Percentiles rank a stretch among this genome's conserved stretches.
Evolutionary conservation across 257 asterid species (phyloP).

Genomic region (Solanum phureja): DNA sequence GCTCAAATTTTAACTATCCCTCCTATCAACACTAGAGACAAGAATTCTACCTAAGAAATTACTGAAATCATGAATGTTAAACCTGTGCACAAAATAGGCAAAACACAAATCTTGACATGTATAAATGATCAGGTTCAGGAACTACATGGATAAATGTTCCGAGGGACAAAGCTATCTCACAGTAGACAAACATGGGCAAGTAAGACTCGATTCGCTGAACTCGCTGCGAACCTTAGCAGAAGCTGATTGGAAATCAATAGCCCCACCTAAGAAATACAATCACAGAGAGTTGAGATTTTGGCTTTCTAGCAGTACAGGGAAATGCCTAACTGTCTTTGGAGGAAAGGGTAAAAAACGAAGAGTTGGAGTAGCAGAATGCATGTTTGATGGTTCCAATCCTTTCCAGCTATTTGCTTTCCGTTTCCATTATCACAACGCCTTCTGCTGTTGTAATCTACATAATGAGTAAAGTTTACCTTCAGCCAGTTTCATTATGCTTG

Average conservation of each 20-base stretch:
- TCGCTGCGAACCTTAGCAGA: slow-evolving; percentile 37
- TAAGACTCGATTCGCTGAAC: slow-evolving; percentile 31
- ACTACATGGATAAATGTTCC: slow-evolving; percentile 67
- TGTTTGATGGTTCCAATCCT: slow-evolving; percentile 36
- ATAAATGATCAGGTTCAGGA: slow-evolving; percentile 38
- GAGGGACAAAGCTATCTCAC: slow-evolving; percentile 37
- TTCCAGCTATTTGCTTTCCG: slow-evolving; percentile 62
- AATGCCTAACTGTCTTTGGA: slow-evolving; percentile 44
- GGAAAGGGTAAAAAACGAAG: slow-evolving; percentile 25
- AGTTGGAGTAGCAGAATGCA: slow-evolving; percentile 46
- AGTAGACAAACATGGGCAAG: slow-evolving; percentile 49
- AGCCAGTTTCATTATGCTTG: not conserved
- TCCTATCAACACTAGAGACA: not conserved
- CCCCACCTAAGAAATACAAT: slow-evolving; percentile 47
- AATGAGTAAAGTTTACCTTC: slow-evolving; percentile 16
- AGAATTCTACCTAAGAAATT: not conserved
- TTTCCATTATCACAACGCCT: slow-evolving; percentile 54
- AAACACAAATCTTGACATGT: not conserved
- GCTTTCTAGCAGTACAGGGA: slow-evolving; percentile 36
- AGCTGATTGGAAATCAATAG: slow-evolving; percentile 62
- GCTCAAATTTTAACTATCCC: not conserved
- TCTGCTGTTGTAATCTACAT: slow-evolving; percentile 49
- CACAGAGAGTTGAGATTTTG: slow-evolving; percentile 56
- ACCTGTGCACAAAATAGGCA: not conserved
- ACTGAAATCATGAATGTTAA: not conserved